Conservation (phyloP, 179 eudicot genomes). For the Spergularia azorica region DNA sequence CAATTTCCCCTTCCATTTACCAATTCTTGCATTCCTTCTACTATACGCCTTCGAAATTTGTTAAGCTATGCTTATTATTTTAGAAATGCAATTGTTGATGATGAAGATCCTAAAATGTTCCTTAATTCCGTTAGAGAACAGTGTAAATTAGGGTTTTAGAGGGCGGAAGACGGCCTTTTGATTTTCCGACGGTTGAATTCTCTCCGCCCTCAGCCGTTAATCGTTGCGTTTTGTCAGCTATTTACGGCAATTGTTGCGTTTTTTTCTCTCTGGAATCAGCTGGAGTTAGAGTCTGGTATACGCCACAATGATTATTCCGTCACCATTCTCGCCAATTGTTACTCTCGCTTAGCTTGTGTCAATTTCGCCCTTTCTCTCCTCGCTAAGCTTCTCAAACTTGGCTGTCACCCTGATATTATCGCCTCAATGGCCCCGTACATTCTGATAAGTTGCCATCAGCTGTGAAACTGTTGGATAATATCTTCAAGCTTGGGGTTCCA, state of each 20-base stretch:
- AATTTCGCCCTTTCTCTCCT: background rate
- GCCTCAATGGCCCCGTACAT: background rate
- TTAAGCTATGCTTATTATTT: too few relatives aligned
- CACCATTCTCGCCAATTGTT: background rate
- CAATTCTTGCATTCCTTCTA: too few relatives aligned
- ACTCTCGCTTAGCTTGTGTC: background rate
- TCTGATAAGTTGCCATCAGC: background rate
- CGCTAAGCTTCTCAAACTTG: background rate
- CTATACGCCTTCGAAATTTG: too few relatives aligned
- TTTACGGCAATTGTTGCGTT: background rate
- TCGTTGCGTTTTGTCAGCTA: slow-evolving; percentile 4
- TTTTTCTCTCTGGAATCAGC: background rate
- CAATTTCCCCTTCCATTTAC: too few relatives aligned
- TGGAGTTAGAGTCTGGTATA: background rate
- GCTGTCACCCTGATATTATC: background rate
- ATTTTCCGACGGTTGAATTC: slow-evolving; percentile 4
- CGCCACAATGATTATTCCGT: background rate
- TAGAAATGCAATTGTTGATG: background rate
- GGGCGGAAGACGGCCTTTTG: background rate
- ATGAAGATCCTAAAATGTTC: background rate
- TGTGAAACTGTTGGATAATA: background rate
- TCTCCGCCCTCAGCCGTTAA: background rate
- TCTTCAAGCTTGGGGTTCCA: too few relatives aligned
- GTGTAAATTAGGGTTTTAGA: slow-evolving; percentile 5
- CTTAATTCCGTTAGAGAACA: background rate